These are phyloP conservation scores for Capsella rubella DNA, from an alignment of 441 rosid species.

Conservation along the genomic window DNA sequence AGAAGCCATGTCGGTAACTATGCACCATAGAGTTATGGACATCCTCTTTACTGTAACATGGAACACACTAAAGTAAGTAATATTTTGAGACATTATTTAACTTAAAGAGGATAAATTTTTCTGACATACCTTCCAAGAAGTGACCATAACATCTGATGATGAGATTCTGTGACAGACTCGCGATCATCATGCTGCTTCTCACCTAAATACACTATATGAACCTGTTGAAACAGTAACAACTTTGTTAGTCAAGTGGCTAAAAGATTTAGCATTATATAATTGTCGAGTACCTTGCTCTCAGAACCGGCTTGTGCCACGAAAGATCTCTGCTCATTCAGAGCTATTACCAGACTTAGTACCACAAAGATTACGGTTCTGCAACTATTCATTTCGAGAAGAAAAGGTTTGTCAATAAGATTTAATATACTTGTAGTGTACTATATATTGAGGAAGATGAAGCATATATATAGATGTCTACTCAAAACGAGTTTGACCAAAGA, in stretches of 20 bases:
- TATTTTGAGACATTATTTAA: not conserved
- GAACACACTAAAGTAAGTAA: not conserved
- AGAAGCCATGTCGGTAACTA: conserved; percentile 72
- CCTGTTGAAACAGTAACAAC: conserved; percentile 24
- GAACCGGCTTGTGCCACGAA: conserved; percentile 14
- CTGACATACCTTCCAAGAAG: conserved; percentile 39
- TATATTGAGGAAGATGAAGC: not conserved
- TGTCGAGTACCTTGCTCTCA: conserved; percentile 33
- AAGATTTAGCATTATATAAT: not conserved
- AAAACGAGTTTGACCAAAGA: not conserved
- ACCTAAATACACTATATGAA: conserved; percentile 43
- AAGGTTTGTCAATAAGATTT: not conserved
- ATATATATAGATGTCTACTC: not conserved
- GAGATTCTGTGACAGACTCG: conserved; percentile 28
- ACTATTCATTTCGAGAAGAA: conserved; percentile 6
- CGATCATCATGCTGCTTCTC: conserved; percentile 44
- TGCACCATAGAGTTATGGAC: conserved; percentile 59
- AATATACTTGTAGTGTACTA: not conserved
- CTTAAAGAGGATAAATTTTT: not conserved
- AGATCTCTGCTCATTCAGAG: conserved; percentile 15
- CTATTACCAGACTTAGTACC: conserved; percentile 14
- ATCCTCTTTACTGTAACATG: conserved; percentile 55
- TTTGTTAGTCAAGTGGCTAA: not conserved
- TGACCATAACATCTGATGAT: conserved; percentile 40
- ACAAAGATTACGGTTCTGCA: conserved; percentile 12